These are phyloP conservation scores for Quillaja saponaria DNA, from an alignment of 306 rosid species.

Conservation along the genomic window DNA sequence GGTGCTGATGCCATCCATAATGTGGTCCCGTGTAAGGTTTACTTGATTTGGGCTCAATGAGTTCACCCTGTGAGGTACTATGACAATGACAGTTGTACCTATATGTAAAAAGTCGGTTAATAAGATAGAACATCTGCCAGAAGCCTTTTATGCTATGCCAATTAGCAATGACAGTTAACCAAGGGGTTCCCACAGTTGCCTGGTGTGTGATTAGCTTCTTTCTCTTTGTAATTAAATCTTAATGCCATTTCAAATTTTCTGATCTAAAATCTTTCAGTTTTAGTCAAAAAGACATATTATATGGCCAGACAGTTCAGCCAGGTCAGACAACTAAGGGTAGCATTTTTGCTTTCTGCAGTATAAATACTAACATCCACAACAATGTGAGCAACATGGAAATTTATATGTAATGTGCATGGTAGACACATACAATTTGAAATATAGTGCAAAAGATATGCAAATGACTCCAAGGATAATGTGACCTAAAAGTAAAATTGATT, in stretches of 20 bases:
- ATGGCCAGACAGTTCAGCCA: not conserved
- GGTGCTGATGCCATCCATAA: conserved; percentile 42
- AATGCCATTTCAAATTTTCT: conserved; percentile 3
- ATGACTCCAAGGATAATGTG: too few species aligned
- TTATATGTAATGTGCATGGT: conserved; percentile 22
- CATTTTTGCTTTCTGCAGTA: conserved; percentile 6
- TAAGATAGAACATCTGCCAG: conserved; percentile 21
- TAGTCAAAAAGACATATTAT: conserved; percentile 2
- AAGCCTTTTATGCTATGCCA: conserved; percentile 10
- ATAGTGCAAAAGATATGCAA: not conserved
- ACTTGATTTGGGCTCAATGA: conserved; percentile 27
- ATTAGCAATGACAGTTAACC: conserved; percentile 7
- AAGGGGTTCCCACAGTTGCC: conserved; percentile 3
- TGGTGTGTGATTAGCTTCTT: conserved; percentile 7
- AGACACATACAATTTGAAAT: conserved; percentile 14
- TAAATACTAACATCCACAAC: conserved; percentile 9
- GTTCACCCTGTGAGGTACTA: conserved; percentile 5
- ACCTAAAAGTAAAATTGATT: not conserved
- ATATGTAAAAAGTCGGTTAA: conserved; percentile 20
- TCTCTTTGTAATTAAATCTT: not conserved
- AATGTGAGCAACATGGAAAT: conserved; percentile 11
- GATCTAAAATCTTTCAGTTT: not conserved
- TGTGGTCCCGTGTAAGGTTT: conserved; percentile 36
- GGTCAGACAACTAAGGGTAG: conserved; percentile 6
- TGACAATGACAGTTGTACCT: not conserved